These are phyloP conservation scores for Lodderomyces theae DNA, from an alignment of 1,139 yeast species.

Conservation along the genomic window DNA sequence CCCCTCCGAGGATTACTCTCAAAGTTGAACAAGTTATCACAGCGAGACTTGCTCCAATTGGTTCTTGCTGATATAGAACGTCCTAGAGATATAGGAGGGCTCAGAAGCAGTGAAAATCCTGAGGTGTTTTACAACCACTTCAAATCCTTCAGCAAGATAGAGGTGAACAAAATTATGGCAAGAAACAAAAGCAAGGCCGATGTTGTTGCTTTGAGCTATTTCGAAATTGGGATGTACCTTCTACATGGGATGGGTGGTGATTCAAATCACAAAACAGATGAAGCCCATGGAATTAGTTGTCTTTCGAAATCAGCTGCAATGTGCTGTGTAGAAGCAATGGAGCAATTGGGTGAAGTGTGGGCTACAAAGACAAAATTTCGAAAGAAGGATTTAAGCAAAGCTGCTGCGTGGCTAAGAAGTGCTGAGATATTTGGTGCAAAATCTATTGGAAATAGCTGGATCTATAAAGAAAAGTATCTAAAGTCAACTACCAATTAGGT, in stretches of 20 bases:
- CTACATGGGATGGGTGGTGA: slow-evolving; percentile 56
- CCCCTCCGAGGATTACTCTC: slow-evolving; percentile 14
- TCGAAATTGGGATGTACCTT: slow-evolving; percentile 62
- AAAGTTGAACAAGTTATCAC: slow-evolving; percentile 27
- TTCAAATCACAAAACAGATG: slow-evolving; percentile 44
- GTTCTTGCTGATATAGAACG: slow-evolving; percentile 24
- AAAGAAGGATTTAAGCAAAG: slow-evolving; percentile 59
- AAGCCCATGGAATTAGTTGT: slow-evolving; percentile 54
- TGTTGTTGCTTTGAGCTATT: slow-evolving; percentile 32
- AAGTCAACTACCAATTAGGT: background rate
- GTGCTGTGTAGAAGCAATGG: slow-evolving; percentile 70
- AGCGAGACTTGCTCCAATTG: slow-evolving; percentile 31
- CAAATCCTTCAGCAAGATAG: slow-evolving; percentile 24
- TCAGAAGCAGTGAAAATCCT: slow-evolving; percentile 31
- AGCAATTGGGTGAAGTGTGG: slow-evolving; percentile 71
- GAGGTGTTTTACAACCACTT: slow-evolving; percentile 25
- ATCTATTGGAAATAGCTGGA: slow-evolving; percentile 75
- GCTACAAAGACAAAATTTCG: slow-evolving; percentile 51
- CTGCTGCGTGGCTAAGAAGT: slow-evolving; percentile 70
- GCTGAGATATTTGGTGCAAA: slow-evolving; percentile 66
- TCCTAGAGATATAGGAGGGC: slow-evolving; percentile 15
- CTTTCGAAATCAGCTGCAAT: slow-evolving; percentile 66
- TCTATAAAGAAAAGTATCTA: slow-evolving; percentile 67
- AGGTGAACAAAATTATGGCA: slow-evolving; percentile 27
- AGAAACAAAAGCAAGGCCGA: slow-evolving; percentile 29